Evolutionary conservation across 192 early-diverging fungal genomes (phyloP), one percentile per base, ranked within the genome.

Genomic region (Physocladia obscura): DNA sequence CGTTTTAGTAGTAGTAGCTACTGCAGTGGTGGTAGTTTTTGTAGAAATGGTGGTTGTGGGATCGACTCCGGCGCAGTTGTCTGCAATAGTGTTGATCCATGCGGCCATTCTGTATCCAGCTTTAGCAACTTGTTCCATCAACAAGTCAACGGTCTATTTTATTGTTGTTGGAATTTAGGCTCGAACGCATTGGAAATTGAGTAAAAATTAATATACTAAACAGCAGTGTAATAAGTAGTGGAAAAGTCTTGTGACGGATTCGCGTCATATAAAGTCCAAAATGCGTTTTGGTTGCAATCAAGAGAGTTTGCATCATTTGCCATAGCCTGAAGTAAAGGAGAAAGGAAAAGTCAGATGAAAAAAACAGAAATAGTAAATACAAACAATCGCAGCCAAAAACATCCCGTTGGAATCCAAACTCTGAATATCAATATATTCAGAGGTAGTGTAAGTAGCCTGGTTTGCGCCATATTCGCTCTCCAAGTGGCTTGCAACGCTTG

Each of bases 41-140:
- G 11, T 17, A 21, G 52, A 17, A 0, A 27, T 21, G 24, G 52
- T 55, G 17, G 52, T 17, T 11, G 26, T 27, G 11, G 52, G 19
- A 55, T 24, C 26, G 0, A 27, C 52, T n/a, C 52, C 52, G 19
- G 17, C 34, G 51, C 77, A 73, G 3, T 29, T 32, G 26, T 57
- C 57, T n/a, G 74, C 62, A 38, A 74, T 61, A 22, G 21, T 37
- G 59, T 82, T 81, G 22, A 82, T 49, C 67, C 60, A 79, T 6
- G 74, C 63, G 2, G 76, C 81, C n/a, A 80, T 35, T 35, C 81
- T 58, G 74, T 76, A 82, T 0, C 81, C 81, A 39, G 73, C 81
- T 63, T 82, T 82, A 29, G 81, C 76, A 32, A 82, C 15, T 57
- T 81, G 78, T 50, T 63, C 71, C 21, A 73, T 62, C 37, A 75